Percentiles rank a stretch among this genome's conserved stretches.
Evolutionary conservation across 192 early-diverging fungal species (phyloP).

Genomic region (Phlyctochytrium bullatum): DNA sequence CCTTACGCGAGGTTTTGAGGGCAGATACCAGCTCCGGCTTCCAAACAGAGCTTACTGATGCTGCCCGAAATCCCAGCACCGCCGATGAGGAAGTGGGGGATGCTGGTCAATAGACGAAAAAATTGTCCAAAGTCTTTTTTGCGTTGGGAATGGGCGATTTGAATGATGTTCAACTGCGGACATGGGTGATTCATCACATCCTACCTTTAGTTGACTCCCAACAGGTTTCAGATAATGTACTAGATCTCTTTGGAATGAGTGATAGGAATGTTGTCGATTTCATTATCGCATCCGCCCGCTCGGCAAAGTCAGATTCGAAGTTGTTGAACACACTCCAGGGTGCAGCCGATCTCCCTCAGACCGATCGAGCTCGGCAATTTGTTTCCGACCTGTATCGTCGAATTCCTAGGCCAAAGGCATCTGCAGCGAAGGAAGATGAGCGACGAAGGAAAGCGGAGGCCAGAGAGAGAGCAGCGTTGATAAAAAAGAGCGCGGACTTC

Average conservation of each 20-base stretch:
- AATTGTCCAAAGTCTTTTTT: not conserved
- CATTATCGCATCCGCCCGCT: slow-evolving; percentile 64
- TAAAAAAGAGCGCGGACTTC: slow-evolving; percentile 42
- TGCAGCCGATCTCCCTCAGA: slow-evolving; percentile 62
- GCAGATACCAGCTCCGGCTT: slow-evolving; percentile 35
- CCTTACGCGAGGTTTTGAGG: slow-evolving; percentile 83
- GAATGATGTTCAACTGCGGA: slow-evolving; percentile 11
- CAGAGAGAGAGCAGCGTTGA: slow-evolving; percentile 16
- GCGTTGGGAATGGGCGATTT: not conserved
- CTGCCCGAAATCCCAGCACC: no score
- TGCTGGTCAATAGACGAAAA: not conserved
- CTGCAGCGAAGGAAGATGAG: not conserved
- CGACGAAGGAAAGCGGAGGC: slow-evolving; percentile 20
- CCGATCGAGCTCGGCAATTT: slow-evolving; percentile 54
- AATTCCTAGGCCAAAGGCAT: slow-evolving; percentile 39
- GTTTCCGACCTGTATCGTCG: slow-evolving; percentile 62
- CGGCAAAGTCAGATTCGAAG: slow-evolving; percentile 50
- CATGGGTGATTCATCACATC: not conserved
- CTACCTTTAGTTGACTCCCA: not conserved
- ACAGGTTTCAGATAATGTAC: slow-evolving; percentile 65
- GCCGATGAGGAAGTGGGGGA: no score
- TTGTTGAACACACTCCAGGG: slow-evolving; percentile 50
- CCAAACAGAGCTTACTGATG: slow-evolving; percentile 23
- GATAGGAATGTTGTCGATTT: slow-evolving; percentile 68
- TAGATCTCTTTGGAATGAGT: slow-evolving; percentile 65